Evolutionary conservation across 1,284 basidiomycete species (phyloP), one percentile per base, ranked within the genome.

Genomic region (Cutaneotrichosporon sp.): DNA sequence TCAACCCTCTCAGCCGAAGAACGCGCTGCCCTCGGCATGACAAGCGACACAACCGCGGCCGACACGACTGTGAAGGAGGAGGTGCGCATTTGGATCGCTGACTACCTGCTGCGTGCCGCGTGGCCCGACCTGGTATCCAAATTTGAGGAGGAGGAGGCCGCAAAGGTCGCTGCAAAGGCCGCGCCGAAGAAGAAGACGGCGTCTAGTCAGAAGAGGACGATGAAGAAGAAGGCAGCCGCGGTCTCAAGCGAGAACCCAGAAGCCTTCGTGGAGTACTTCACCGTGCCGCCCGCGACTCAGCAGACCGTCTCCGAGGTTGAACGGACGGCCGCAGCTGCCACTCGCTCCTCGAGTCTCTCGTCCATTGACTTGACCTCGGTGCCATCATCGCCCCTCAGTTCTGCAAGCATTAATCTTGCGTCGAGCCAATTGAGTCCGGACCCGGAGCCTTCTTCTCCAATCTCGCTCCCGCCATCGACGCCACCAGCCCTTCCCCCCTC

Each of bases 61-160:
- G 49, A 35, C 9, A 44, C 37, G 3, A 9, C 49, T 1, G 19
- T 34, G 4, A 62, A 64, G 44, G 56, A 55, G 6, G 62, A 68
- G 26, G 54, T 61, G 17, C 57, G 66, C 16, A 55, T 62, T 1
- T 69, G 66, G 66, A 49, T 71, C 3, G 49, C 65, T 0, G 65
- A 67, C 16, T 69, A 67, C 33, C 57, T 71, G 7, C 55, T 71
- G 2, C 50, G 45, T 24, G 61, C 60, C 16, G 69, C 65, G 1
- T 71, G 66, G 66, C 67, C 64, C 1, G 52, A 54, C 4, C 42
- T 67, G 10, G 55, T 69, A 0, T 29, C 55, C 9, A 58, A 26
- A 4, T 68, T 61, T 42, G 61, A 67, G 14, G 56, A 60, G 7
- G 57, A 59, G n/a, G 24, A 58, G 29, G 61, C 57, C 1, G 61